Base-by-base conservation (phyloP, 225 moss, liverwort and hornwort species). In the Pleurozium schreberi region DNA sequence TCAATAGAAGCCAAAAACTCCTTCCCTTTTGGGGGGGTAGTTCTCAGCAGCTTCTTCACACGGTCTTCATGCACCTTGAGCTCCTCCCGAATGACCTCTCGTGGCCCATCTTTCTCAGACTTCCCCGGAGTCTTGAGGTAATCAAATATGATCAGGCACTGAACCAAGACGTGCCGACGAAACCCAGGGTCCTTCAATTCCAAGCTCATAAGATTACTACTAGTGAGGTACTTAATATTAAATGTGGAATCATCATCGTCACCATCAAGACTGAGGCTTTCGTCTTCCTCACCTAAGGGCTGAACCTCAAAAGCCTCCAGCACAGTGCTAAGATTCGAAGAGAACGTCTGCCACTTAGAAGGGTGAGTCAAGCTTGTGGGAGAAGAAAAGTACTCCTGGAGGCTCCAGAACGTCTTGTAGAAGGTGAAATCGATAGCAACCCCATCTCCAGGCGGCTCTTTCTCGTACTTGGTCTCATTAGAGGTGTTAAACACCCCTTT, bases 181-280 rank as follows among this genome's bases (percentile, higher is more conserved):
- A 99, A 99, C 64, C 99, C 96, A 52, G 99, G 99, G 87, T 99
- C 99, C 89, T 99, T 99, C 49, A 97, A 91, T 91, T 99, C 99
- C 88, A 99, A 93, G 87, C 96, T 97, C 94, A 99, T 94, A 62
- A 99, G 97, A 88, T 99, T 99, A 92, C 96, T 96, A 89, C 99
- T 97, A 5, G 99, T 99, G 30, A 99, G 96, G 83, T 99, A 99
- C 88, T 99, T 99, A 33, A 99, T 99, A 80, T 99, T 99, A 87
- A 97, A 99, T 33, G 96, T 96, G 70, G 97, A 96, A 88, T 97
- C 99, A 87, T 99, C 97, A 82, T 96, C 98, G 75, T 96, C 97
- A 83, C 93, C 95, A 76, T 94, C 88, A 58, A 96, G 89, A 89
- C 96, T 99, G 36, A 94, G 92, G 91, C 93, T 96, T 85, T 99